Base-by-base conservation (phyloP, 768 basidiomycete species). In the Leccinum imitatum region DNA sequence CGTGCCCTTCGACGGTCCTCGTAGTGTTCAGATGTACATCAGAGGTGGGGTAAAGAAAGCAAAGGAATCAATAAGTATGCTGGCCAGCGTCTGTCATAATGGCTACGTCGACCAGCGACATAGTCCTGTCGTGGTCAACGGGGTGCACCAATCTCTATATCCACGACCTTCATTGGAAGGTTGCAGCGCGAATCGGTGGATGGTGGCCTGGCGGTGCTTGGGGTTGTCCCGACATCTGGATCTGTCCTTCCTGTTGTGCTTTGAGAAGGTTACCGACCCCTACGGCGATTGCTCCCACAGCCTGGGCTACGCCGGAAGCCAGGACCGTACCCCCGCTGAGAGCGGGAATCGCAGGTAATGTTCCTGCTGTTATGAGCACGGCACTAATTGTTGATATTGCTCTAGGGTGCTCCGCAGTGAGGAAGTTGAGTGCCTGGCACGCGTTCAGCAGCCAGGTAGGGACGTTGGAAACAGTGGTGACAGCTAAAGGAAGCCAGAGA, bases 391-490 rank as follows among this genome's bases (percentile, higher is more conserved):
- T 82, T 61, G 82, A 86, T 87, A 90, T 85, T 6, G 78, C 83
- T 69, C 87, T 87, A 10, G 90, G 90, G 65, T 92, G 89, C 65
- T 91, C 90, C 60, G 78, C 81, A 10, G 84, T 84, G 56, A 92
- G 82, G 74, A 81, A 88, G 56, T 90, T 88, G 60, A 92, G 80
- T 10, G 90, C 90, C 52, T 79, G 84, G 65, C 86, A 86, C 1
- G 90, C 90, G 66, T 90, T 91, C 58, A 92, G 69, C 17, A 92
- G 80, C 90, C 90, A 92, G 0, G 84, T 75, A 0, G 90, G 90
- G 11, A 85, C 90, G 59, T 88, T 82, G 15, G 82, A 77, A 8
- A 83, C 77, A 3, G 77, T 75, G 0, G 80, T 81, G 27, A 76
- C 70, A 11, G 69, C 78, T 79, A 52, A 41, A 41, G 51, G 37